Base-by-base conservation (phyloP, 768 basidiomycete genomes). In the Rhizopogon sp. region DNA sequence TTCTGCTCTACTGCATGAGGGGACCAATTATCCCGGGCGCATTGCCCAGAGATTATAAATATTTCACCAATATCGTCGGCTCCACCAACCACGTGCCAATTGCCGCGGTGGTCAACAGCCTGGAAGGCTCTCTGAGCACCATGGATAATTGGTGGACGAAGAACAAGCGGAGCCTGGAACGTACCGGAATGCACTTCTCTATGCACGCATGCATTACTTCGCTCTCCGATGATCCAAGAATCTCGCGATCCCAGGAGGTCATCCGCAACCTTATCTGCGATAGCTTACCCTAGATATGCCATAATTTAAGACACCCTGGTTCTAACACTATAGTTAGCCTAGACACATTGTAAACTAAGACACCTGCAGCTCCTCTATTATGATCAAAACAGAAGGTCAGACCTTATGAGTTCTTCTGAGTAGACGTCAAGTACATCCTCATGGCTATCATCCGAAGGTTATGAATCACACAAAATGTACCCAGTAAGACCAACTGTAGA, bases 141-240 rank as follows among this genome's bases (percentile, higher is more conserved):
- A 73, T 72, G 66, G 63, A 58, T 14, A 64, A 65, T 41, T 78
- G 77, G 76, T 76, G 75, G 76, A 58, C 57, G 33, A 58, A 60
- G 41, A 75, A 76, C 58, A 57, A 74, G 50, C 58, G 58, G n/a
- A 57, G 56, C 20, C 67, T 78, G 51, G 64, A 63, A 41, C 54
- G 53, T 5, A 56, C 71, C 37, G 61, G 64, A 9, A 77, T 78
- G 64, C 53, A 61, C 1, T 74, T 76, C 8, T 60, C 65, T 1
- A 72, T 68, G 9, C 68, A 74, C 25, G 76, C 70, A 7, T 78
- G 76, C 41, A 66, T 77, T 45, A 74, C 75, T 1, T 70, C 74
- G 2, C 56, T 70, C 11, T 6, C 39, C 6, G 2, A 28, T 22
- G 41, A 47, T n/a, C 20, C 35, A 4, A 50, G 3, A 3, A n/a